Conservation (phyloP, 225 moss, liverwort and hornwort genomes). For the Bryum argenteum region DNA sequence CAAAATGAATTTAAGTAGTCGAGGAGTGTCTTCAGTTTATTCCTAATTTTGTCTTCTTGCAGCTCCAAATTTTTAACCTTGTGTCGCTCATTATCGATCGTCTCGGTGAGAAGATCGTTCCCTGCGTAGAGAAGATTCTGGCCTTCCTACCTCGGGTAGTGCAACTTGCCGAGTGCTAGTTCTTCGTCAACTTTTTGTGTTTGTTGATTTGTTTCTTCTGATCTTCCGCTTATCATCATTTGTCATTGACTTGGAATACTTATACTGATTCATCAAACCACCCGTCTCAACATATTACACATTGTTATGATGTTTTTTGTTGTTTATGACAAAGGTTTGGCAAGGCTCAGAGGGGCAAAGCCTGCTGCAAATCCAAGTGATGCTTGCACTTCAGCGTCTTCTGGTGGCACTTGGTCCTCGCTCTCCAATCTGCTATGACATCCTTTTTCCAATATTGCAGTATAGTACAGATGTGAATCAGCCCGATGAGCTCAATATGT, state of each 20-base stretch:
- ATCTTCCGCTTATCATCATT: constrained; percentile 7
- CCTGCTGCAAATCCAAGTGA: constrained; percentile 94
- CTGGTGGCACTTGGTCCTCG: constrained; percentile 86
- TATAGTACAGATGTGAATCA: constrained; percentile 96
- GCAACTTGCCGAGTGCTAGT: constrained; percentile 23
- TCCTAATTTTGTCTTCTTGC: constrained; percentile 36
- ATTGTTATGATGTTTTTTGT: constrained; percentile 19
- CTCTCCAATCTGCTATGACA: constrained; percentile 94
- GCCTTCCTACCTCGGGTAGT: constrained; percentile 89
- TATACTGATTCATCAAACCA: background rate
- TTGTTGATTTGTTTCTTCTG: background rate
- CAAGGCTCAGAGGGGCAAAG: constrained; percentile 99
- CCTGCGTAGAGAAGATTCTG: constrained; percentile 90
- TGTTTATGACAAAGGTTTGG: constrained; percentile 73
- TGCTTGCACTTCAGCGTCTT: constrained; percentile 88
- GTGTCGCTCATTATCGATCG: constrained; percentile 96
- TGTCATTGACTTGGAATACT: constrained; percentile 4
- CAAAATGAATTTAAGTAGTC: background rate
- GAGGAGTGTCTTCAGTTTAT: background rate
- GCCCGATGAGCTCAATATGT: constrained; percentile 96
- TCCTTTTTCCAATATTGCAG: constrained; percentile 94
- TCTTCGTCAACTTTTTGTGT: constrained; percentile 2
- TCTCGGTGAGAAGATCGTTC: constrained; percentile 94
- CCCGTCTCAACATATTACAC: constrained; percentile 12
- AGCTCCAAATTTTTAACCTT: constrained; percentile 98